Base-by-base conservation (phyloP, 371 early-diverging fungal genomes). In the Apophysomyces sp. region DNA sequence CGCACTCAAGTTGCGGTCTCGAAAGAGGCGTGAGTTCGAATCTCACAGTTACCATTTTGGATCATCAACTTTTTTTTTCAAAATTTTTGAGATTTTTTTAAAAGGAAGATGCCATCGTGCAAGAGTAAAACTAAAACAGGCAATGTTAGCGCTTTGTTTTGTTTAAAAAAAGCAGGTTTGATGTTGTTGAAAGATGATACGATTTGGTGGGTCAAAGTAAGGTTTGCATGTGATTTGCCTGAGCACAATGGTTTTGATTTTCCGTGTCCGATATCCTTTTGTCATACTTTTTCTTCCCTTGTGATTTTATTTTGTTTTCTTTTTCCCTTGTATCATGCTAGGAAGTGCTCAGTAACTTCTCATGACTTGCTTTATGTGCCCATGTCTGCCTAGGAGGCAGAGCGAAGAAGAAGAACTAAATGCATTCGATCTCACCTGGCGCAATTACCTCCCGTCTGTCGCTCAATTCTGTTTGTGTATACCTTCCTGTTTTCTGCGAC, bases 381-480 rank as follows among this genome's bases (percentile, higher is more conserved):
- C 65, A 52, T 64, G 61, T 37, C 49, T 65, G 32, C 36, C 63
- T 5, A 72, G 41, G 29, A 61, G 58, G 44, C 57, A 61, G 39
- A 34, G 12, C 27, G 60, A 65, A 51, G 54, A 28, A 28, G 68
- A 65, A 31, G 70, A 69, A 30, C 60, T 59, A 26, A 69, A 76
- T 58, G 77, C 74, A 8, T 80, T 80, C 60, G 80, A 80, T 51
- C 61, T 80, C 24, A 80, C 80, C 4, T 80, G 80, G 80, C 64
- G 68, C 54, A 77, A 80, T 44, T 80, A 80, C 51, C 39, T 80
- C 40, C 77, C 80, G 21, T 76, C 71, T 21, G 21, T 58, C 26
- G 62, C 67, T 13, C 71, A 68, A 16, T 58, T 75, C 32, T 68
- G 64, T 21, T 63, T 60, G 24, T 76, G 76, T 30, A n/a, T 62